Evolutionary conservation across 768 basidiomycete genomes (phyloP).

Genomic region (Russula griseocarnosa): DNA sequence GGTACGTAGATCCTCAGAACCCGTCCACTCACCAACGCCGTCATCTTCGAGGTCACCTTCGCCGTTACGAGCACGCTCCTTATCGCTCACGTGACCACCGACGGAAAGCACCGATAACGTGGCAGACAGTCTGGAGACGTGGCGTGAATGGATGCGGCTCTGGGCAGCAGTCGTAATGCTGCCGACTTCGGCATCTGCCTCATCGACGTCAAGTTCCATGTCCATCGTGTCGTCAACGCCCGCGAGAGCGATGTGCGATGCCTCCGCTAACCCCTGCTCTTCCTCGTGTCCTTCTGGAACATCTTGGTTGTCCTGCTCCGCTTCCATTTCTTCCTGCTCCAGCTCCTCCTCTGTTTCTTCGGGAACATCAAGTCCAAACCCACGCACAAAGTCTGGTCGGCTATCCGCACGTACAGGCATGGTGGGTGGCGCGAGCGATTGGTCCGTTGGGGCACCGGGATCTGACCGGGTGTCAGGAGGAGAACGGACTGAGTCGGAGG

Average conservation of each 20-base stretch:
- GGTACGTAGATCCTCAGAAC: conserved; percentile 65
- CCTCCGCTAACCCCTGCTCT: conserved; percentile 15
- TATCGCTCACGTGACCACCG: conserved; percentile 40
- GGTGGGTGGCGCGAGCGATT: conserved; percentile 42
- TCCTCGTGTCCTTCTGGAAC: conserved; percentile 32
- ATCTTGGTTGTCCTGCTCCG: conserved; percentile 4
- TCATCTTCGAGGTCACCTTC: conserved; percentile 34
- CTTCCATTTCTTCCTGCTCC: conserved; percentile 30
- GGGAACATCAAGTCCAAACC: conserved; percentile 77
- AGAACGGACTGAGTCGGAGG: conserved; percentile 40
- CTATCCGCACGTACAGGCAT: conserved; percentile 45
- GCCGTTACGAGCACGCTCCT: conserved; percentile 35
- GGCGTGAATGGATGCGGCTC: conserved; percentile 60
- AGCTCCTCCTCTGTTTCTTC: conserved; percentile 67
- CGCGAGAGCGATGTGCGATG: conserved; percentile 16
- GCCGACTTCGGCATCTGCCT: conserved; percentile 40
- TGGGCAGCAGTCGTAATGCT: conserved; percentile 46
- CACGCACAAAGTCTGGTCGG: conserved; percentile 68
- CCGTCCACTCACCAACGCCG: conserved; percentile 74
- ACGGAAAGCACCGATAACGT: conserved; percentile 63
- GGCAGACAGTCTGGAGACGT: conserved; percentile 63
- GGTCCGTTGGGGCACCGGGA: conserved; percentile 53
- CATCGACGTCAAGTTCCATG: conserved; percentile 31
- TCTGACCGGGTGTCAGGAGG: conserved; percentile 46
- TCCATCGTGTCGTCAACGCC: conserved; percentile 27